phyloP scores from a whole-genome alignment of 169 alveolate species.

The Plasmodium adleri region DNA sequence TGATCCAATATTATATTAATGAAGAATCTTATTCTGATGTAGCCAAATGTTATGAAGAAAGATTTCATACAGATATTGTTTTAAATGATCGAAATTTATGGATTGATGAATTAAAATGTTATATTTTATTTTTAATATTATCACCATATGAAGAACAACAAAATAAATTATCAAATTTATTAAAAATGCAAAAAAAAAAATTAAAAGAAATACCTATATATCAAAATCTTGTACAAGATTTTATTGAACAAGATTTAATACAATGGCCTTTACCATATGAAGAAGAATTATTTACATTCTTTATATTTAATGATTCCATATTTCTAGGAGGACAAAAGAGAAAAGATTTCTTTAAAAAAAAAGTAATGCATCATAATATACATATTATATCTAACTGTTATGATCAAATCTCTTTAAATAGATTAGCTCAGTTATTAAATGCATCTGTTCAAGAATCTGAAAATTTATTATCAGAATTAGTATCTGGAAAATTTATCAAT shows the following conservation, averaged over 20 bases:
- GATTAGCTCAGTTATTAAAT: slow-evolving; percentile 77
- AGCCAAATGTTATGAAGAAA: slow-evolving; percentile 78
- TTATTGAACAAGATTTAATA: slow-evolving; percentile 79
- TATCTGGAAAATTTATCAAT: slow-evolving; percentile 74
- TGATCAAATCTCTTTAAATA: slow-evolving; percentile 67
- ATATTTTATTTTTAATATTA: slow-evolving; percentile 36
- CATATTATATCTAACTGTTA: slow-evolving; percentile 81
- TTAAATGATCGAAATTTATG: slow-evolving; percentile 34
- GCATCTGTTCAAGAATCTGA: slow-evolving; percentile 77
- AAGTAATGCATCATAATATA: slow-evolving; percentile 86
- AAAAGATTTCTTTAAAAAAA: slow-evolving; percentile 75
- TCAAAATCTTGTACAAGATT: slow-evolving; percentile 74
- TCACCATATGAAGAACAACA: slow-evolving; percentile 73
- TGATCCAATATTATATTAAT: slow-evolving; percentile 83
- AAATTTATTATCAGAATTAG: slow-evolving; percentile 80
- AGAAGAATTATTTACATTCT: slow-evolving; percentile 44
- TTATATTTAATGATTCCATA: slow-evolving; percentile 48
- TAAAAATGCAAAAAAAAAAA: slow-evolving; percentile 69
- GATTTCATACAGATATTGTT: slow-evolving; percentile 45
- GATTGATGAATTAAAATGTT: slow-evolving; percentile 71
- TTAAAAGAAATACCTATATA: slow-evolving; percentile 78
- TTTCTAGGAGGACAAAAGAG: slow-evolving; percentile 76
- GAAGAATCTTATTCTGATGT: slow-evolving; percentile 78
- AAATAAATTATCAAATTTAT: slow-evolving; percentile 39
- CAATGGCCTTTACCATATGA: slow-evolving; percentile 77